A percentile compares a stretch with the other conserved stretches of the same genome.
Evolutionary conservation across 805 yeast genomes (phyloP).

Genomic region (Zygosaccharomyces lentus): DNA sequence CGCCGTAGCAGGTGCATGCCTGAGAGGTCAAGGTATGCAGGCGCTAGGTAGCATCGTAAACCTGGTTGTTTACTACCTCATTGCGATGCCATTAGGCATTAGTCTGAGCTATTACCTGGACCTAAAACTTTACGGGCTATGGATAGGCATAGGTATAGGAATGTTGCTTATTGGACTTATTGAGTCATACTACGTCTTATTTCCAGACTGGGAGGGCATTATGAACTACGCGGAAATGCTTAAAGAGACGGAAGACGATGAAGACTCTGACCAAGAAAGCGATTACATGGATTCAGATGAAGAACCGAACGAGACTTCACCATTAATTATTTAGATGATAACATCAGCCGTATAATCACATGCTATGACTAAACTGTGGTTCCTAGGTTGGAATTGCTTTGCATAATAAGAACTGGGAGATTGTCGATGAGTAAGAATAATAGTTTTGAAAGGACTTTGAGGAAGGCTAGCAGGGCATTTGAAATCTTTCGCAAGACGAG

Average conservation of each 20-base stretch:
- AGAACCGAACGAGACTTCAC: conserved; percentile 20
- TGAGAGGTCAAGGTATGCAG: conserved; percentile 86
- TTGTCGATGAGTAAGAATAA: not conserved
- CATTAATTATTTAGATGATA: conserved; percentile 12
- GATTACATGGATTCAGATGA: conserved; percentile 26
- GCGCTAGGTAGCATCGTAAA: conserved; percentile 69
- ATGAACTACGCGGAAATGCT: conserved; percentile 42
- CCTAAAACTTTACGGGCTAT: conserved; percentile 57
- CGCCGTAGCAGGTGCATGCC: conserved; percentile 71
- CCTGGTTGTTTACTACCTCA: conserved; percentile 59
- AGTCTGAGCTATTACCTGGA: conserved; percentile 49
- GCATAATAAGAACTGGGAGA: not conserved
- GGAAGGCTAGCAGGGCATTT: not conserved
- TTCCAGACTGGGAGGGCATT: conserved; percentile 52
- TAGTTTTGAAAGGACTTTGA: not conserved
- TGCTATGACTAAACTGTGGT: not conserved
- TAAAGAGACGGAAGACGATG: conserved; percentile 35
- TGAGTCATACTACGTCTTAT: conserved; percentile 45
- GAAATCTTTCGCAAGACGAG: not conserved
- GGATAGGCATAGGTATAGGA: conserved; percentile 71
- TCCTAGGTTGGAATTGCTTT: not conserved
- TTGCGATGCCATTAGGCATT: conserved; percentile 70
- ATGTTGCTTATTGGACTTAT: conserved; percentile 46
- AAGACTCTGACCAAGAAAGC: conserved; percentile 27
- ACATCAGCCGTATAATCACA: not conserved